Evolutionary conservation across 768 basidiomycete genomes (phyloP).

Genomic region (Suillus hirtellus): DNA sequence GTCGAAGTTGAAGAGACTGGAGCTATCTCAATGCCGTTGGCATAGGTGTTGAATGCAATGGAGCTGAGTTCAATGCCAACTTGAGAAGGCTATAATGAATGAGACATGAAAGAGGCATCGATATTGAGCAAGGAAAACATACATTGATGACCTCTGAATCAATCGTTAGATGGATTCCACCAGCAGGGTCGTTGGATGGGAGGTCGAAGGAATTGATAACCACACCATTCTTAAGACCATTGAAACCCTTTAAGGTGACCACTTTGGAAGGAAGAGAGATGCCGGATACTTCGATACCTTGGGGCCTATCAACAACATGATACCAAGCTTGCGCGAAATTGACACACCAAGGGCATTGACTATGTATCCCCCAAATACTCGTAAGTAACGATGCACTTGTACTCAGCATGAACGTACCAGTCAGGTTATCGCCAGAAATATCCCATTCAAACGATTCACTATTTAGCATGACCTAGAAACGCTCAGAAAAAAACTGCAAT

Average conservation of each 20-base stretch:
- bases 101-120: slow-evolving; percentile 12
- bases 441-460: slow-evolving; percentile 69
- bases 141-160: slow-evolving; percentile 62
- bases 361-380: slow-evolving; percentile 20
- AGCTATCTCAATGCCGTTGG: slow-evolving; percentile 55
- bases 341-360: slow-evolving; percentile 57
- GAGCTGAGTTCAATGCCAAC: slow-evolving; percentile 66
- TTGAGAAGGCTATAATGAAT: slow-evolving; percentile 58
- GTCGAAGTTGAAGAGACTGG: slow-evolving; percentile 50
- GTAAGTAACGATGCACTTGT: slow-evolving; percentile 11
- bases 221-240: slow-evolving; percentile 64
- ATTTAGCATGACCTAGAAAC: slow-evolving; percentile 51
- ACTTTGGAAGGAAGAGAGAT: slow-evolving; percentile 56
- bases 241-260: slow-evolving; percentile 69
- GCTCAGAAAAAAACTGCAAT: neutral
- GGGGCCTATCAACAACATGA: neutral
- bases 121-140: slow-evolving; percentile 21
- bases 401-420: slow-evolving; percentile 38
- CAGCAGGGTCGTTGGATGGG: slow-evolving; percentile 67
- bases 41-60: slow-evolving; percentile 62
- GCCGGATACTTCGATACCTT: slow-evolving; percentile 59
- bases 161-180: slow-evolving; percentile 69
- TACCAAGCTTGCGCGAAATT: neutral
- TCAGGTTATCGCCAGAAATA: slow-evolving; percentile 64
- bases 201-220: slow-evolving; percentile 67